Conservation (phyloP, 257 asterid genomes). For the Solanum sejunctum region DNA sequence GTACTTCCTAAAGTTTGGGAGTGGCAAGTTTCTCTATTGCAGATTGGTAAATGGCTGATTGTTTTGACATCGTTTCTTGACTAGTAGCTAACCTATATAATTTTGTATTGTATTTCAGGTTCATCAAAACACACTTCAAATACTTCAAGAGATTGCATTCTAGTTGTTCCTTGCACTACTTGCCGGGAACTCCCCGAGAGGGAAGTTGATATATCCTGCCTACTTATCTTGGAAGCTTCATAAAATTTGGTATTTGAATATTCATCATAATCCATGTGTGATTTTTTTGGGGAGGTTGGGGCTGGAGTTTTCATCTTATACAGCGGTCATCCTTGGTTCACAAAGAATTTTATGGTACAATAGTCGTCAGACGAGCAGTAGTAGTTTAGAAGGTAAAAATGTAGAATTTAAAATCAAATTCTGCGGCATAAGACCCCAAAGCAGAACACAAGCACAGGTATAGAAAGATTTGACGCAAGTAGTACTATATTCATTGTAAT, state of each 20-base stretch:
- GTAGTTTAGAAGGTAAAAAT: background rate
- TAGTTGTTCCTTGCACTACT: slow-evolving; percentile 16
- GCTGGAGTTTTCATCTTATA: background rate
- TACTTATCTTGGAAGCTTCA: background rate
- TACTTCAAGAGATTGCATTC: slow-evolving; percentile 93
- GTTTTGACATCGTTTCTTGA: background rate
- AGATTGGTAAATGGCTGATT: background rate
- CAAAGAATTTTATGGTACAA: background rate
- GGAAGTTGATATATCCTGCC: background rate
- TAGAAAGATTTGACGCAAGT: background rate
- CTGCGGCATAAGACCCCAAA: background rate
- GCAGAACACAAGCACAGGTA: background rate
- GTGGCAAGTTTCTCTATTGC: background rate
- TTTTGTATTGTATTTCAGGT: slow-evolving; percentile 42
- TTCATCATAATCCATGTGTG: background rate
- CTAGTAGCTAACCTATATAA: background rate
- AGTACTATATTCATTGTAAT: background rate
- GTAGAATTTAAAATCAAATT: background rate
- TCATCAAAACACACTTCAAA: slow-evolving; percentile 89
- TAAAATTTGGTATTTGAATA: background rate
- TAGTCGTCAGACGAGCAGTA: background rate
- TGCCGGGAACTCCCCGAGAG: background rate
- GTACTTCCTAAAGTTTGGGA: background rate
- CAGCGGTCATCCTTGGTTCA: background rate
- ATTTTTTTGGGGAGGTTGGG: too few species aligned